These are phyloP conservation scores for Mangifera indica DNA, from an alignment of 345 rosid genomes.

Conservation along the genomic window DNA sequence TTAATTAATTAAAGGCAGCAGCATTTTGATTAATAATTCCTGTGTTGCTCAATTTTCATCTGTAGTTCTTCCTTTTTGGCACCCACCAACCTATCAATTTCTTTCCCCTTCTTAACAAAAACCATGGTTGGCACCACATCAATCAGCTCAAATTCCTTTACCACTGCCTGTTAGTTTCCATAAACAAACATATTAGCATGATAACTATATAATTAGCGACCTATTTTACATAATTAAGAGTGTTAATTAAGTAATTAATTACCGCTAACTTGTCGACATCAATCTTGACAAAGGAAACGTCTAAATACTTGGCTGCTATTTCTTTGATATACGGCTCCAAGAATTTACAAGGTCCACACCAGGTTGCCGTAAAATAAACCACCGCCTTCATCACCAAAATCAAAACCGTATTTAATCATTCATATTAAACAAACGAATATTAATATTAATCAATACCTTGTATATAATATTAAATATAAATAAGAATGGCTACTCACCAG, in stretches of 20 bases:
- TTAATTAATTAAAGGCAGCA: too few relatives aligned
- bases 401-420: background rate
- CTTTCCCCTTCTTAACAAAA: constrained; percentile 63
- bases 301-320: constrained; percentile 49
- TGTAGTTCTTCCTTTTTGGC: constrained; percentile 51
- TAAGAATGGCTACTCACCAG: constrained; percentile 39
- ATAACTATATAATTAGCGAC: background rate
- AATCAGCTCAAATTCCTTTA: constrained; percentile 32
- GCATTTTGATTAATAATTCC: background rate
- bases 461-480: too few relatives aligned
- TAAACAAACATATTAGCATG: background rate
- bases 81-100: constrained; percentile 56
- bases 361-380: constrained; percentile 66
- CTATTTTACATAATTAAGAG: too few relatives aligned
- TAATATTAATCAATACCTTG: too few relatives aligned
- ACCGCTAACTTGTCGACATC: constrained; percentile 66
- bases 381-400: constrained; percentile 48
- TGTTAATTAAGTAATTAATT: constrained; percentile 2
- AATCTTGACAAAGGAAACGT: constrained; percentile 68
- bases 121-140: constrained; percentile 54
- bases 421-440: background rate
- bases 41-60: constrained; percentile 56
- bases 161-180: constrained; percentile 44
- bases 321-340: constrained; percentile 55
- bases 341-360: constrained; percentile 77